Base-by-base conservation (phyloP, 2,329 filamentous ascomycete genomes). In the Aspergillus tubingensis region DNA sequence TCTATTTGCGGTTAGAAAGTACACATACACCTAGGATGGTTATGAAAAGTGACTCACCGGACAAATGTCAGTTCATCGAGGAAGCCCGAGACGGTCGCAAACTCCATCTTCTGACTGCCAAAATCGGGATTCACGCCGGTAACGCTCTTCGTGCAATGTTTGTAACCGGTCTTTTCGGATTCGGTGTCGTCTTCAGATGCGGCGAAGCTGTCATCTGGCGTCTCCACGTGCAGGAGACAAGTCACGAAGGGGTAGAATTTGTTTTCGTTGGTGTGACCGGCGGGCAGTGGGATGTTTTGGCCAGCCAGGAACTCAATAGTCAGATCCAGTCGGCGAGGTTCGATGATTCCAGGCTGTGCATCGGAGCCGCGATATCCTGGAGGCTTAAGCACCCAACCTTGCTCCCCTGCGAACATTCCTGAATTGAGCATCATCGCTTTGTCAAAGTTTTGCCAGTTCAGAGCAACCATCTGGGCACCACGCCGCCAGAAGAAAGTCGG, bases 381-480 rank as follows among this genome's bases (percentile, higher is more conserved):
- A 0, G 93, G 92, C 76, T 97, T 97, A 62, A 95, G 82, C 2
- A 93, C 86, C 91, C 91, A 97, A 43, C 94, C 93, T 44, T 85
- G 80, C 54, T 91, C 89, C 8, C 87, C 90, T 1, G 87, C 85
- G 76, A 96, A 96, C 91, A 96, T 95, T 67, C 87, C 93, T 71
- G 95, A 88, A 72, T 97, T 97, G 13, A 96, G 84, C 94, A 97
- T 97, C 88, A 96, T 96, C 32, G 91, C 92, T 67, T 91, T 89
- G 70, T 97, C 92, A 75, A 90, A 88, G 62, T 88, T 89, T 76
- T 98, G 93, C 91, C 93, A 98, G 77, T 97, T 97, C 62, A 98
- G 81, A 0, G 93, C 93, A 1, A 96, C 92, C 67, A 97, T 89
- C 76, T 97, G 93, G 3, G 96, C 89, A 13, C 93, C 93, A 65